Percentiles rank a stretch among this genome's conserved stretches.
Conservation (phyloP, 202 grass and related monocot genomes). For the Setaria italica region DNA sequence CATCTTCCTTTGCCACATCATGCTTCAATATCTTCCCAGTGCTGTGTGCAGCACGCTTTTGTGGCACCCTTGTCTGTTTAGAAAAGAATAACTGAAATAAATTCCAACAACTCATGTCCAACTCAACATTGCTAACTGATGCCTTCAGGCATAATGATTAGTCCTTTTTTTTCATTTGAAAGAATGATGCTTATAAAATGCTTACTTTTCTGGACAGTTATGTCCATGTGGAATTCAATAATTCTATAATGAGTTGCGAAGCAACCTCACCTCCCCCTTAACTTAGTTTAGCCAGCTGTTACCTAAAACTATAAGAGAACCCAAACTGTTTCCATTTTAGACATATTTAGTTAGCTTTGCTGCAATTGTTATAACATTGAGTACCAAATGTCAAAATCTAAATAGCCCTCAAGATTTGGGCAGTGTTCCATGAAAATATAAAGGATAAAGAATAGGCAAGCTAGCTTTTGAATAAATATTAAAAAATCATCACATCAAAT, state of each 20-base stretch:
- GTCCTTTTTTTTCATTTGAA: neutral
- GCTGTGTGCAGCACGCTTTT: slow-evolving; percentile 62
- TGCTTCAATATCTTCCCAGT: slow-evolving; percentile 72
- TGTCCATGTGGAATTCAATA: neutral
- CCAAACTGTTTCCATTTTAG: neutral
- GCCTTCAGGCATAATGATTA: slow-evolving; percentile 25
- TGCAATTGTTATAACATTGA: neutral
- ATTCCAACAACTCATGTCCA: slow-evolving; percentile 38
- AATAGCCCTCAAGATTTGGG: slow-evolving; percentile 8
- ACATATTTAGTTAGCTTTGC: slow-evolving; percentile 7
- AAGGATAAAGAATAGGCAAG: neutral
- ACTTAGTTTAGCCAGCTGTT: neutral
- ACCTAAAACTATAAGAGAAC: slow-evolving; percentile 8
- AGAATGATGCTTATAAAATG: slow-evolving; percentile 7
- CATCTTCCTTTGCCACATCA: slow-evolving; percentile 70
- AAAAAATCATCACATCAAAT: neutral
- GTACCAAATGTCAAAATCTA: neutral
- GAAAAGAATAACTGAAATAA: slow-evolving; percentile 35
- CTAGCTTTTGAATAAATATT: neutral
- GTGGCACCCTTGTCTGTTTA: slow-evolving; percentile 66
- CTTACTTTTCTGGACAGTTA: neutral
- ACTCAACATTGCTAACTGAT: slow-evolving; percentile 21
- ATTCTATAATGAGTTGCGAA: neutral
- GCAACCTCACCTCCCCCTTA: neutral
- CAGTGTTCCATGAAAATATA: slow-evolving; percentile 1